Evolutionary conservation across 2,329 filamentous ascomycete genomes (phyloP).

Genomic region (Cytospora schulzeri): DNA sequence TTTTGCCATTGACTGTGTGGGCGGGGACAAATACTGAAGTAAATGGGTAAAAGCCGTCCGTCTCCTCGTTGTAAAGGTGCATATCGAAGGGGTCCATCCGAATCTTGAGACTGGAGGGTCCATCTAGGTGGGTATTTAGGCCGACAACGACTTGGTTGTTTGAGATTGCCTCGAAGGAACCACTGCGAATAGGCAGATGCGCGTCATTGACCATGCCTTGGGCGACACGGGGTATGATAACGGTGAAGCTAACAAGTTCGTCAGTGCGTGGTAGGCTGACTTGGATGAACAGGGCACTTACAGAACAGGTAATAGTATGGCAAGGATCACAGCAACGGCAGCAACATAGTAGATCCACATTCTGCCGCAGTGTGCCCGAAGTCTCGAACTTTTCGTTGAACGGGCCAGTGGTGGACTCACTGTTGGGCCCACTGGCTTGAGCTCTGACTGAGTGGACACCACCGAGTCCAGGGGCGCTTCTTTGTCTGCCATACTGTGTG

Average conservation of each 20-base stretch:
- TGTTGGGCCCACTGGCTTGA: background rate
- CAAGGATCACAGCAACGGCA: slow-evolving; percentile 43
- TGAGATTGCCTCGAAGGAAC: slow-evolving; percentile 39
- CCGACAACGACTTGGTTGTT: slow-evolving; percentile 40
- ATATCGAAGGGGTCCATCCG: slow-evolving; percentile 40
- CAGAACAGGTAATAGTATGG: slow-evolving; percentile 49
- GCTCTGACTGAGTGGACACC: background rate
- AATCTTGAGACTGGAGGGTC: slow-evolving; percentile 41
- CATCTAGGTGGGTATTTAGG: slow-evolving; percentile 41
- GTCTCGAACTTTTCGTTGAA: background rate
- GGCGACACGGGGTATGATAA: slow-evolving; percentile 50
- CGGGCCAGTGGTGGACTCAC: background rate
- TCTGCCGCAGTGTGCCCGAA: background rate
- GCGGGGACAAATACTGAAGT: slow-evolving; percentile 38
- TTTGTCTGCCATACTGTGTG: background rate
- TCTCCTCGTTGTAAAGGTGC: slow-evolving; percentile 45
- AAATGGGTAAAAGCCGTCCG: slow-evolving; percentile 36
- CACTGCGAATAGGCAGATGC: slow-evolving; percentile 42
- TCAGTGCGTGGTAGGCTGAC: background rate
- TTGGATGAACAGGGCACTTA: slow-evolving; percentile 35
- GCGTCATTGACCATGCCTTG: slow-evolving; percentile 47
- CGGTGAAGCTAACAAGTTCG: slow-evolving; percentile 41
- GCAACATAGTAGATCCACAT: background rate
- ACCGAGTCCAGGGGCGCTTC: background rate
- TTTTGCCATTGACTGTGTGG: slow-evolving; percentile 40